Evolutionary conservation across 768 basidiomycete species (phyloP), one percentile per base, ranked within the genome.

Genomic region (Phlebiopsis flavidoalba): DNA sequence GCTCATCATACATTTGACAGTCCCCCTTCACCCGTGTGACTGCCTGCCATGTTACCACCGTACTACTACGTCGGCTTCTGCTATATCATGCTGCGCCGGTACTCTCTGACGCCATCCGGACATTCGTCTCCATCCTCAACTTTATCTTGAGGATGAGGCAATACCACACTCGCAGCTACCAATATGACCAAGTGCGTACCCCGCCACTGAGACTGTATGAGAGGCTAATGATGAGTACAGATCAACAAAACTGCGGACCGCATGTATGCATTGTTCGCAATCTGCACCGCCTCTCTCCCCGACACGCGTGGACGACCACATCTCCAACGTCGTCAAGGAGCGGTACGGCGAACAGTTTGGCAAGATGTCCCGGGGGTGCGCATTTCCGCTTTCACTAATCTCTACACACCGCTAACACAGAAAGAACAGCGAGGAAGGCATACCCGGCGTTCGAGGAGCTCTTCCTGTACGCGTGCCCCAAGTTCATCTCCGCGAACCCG

Each of bases 61-160:
- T 93, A 93, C 73, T 97, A 97, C 79, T 93, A 96, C 70, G 92
- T 96, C 64, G 95, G 95, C 36, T 91, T 98, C 79, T 95, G 95
- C 77, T 98, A 98, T 76, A 84, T 98, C 73, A 92, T 94, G 83
- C 84, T 99, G 48, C 83, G 93, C 49, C 85, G 97, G 64, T 97
- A 95, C 75, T 87, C 75, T 87, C 95, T 4, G 97, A 99, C 70
- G 97, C 97, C 22, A 93, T 93, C 71, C 90, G 95, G 43, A 88
- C 92, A 5, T 96, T 98, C 71, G 91, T 94, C 40, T 88, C 88
- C 12, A 89, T 96, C 69, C 79, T 97, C 51, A 95, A 95, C 79
- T 95, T 97, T 80, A 93, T 96, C 70, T 87, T 93, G 77, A 84
- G 96, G 17, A 95, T 97, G 86, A 85, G 95, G 67, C 93, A 95